Conservation (phyloP, 108 stramenopile genomes). For the Discostella stelligeroides region DNA sequence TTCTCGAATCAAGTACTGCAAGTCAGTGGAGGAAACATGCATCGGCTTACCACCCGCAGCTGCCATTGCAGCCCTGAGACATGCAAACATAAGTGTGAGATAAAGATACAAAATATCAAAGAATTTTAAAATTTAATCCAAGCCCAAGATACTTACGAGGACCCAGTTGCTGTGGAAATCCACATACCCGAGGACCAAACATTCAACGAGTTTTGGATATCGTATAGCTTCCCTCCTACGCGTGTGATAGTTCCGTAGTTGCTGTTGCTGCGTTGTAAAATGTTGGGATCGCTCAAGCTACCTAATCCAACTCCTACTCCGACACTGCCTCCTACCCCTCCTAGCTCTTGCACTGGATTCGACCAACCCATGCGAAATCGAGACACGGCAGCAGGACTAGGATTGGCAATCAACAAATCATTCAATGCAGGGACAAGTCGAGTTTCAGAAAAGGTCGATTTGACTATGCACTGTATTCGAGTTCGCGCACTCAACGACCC, state of each 20-base stretch:
- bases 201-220: slow-evolving; percentile 71
- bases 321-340: too few relatives aligned
- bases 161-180: slow-evolving; percentile 80
- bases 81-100: background rate
- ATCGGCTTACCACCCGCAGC: slow-evolving; percentile 86
- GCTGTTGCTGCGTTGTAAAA: slow-evolving; percentile 18
- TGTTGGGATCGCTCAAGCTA: slow-evolving; percentile 10
- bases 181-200: slow-evolving; percentile 87
- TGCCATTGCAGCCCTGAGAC: slow-evolving; percentile 24
- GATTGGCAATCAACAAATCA: slow-evolving; percentile 91
- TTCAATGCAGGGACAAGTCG: slow-evolving; percentile 88
- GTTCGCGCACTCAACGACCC: slow-evolving; percentile 55
- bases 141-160: slow-evolving; percentile 35
- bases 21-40: slow-evolving; percentile 56
- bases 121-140: background rate
- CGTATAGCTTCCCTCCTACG: slow-evolving; percentile 63
- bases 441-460: slow-evolving; percentile 90
- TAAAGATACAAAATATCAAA: background rate
- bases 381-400: slow-evolving; percentile 86
- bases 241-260: slow-evolving; percentile 67
- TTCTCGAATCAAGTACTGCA: slow-evolving; percentile 93
- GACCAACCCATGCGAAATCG: slow-evolving; percentile 86
- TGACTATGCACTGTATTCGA: slow-evolving; percentile 84
- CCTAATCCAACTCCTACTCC: background rate
- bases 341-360: slow-evolving; percentile 24